Evolutionary conservation across 208 protist species (phyloP).

Genomic region (Crithidia fasciculata): DNA sequence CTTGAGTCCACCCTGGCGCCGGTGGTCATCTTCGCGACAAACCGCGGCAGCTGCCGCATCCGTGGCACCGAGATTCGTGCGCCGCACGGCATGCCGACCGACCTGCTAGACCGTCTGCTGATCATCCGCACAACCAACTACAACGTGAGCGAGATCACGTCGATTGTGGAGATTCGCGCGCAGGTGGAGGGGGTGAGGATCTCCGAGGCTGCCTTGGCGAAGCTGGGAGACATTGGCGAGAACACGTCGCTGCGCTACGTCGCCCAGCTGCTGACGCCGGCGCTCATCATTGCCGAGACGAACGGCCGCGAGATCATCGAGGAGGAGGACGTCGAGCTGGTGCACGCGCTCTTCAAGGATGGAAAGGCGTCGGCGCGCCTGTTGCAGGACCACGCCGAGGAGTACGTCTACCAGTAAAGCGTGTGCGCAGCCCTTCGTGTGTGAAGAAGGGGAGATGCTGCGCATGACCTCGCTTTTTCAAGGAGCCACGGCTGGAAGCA

Average conservation of each 20-base stretch:
- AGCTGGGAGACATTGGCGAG: constrained; percentile 93
- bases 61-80: constrained; percentile 97
- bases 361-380: constrained; percentile 94
- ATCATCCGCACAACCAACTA: constrained; percentile 99
- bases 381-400: constrained; percentile 86
- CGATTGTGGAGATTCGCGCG: constrained; percentile 96
- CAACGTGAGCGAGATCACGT: constrained; percentile 94
- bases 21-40: constrained; percentile 99
- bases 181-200: constrained; percentile 96
- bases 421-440: background rate
- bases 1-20: constrained; percentile 99
- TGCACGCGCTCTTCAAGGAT: constrained; percentile 97
- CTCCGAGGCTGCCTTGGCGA: constrained; percentile 89
- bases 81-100: constrained; percentile 99
- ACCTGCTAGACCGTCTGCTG: constrained; percentile 99
- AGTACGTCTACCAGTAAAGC: constrained; percentile 92
- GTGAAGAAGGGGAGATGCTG: too few relatives aligned
- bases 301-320: constrained; percentile 93
- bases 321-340: constrained; percentile 94
- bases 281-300: constrained; percentile 94
- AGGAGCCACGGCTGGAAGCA: too few relatives aligned
- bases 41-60: constrained; percentile 97
- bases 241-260: constrained; percentile 97
- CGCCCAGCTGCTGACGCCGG: constrained; percentile 98
- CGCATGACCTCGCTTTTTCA: too few relatives aligned